A percentile compares a stretch with the other conserved stretches of the same genome.
Evolutionary conservation across 2,329 filamentous ascomycete species (phyloP).

Genomic region (Diaporthe ilicicola): DNA sequence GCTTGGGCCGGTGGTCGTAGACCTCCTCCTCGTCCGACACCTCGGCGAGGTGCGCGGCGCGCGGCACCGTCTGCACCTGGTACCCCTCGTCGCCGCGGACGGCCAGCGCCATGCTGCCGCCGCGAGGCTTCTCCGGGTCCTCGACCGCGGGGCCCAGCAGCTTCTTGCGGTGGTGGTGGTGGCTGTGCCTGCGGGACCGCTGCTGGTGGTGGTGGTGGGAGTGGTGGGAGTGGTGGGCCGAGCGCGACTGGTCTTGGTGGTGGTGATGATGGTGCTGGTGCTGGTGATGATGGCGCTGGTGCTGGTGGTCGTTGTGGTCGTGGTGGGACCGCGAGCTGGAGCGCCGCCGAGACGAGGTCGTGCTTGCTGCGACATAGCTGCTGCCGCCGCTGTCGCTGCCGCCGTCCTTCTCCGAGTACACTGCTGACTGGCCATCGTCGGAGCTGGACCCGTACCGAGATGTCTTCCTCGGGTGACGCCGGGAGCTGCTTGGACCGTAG

Average conservation of each 20-base stretch:
- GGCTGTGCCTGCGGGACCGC: conserved; percentile 2
- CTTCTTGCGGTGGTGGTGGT: conserved; percentile 1
- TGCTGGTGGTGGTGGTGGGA: background rate
- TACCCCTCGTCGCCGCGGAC: conserved; percentile 9
- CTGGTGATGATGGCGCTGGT: background rate
- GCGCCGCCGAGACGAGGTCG: conserved; percentile 1
- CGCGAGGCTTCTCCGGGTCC: background rate
- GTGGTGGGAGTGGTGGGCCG: conserved; percentile 6
- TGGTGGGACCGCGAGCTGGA: background rate
- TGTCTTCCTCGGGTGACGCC: conserved; percentile 19
- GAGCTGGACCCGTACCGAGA: background rate
- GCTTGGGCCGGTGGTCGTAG: conserved; percentile 26
- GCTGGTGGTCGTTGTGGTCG: background rate
- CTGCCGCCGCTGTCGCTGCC: conserved; percentile 26
- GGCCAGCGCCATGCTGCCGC: background rate
- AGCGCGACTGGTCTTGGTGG: background rate
- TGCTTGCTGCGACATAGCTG: conserved; percentile 9
- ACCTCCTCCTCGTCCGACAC: conserved; percentile 28
- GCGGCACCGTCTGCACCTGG: conserved; percentile 21
- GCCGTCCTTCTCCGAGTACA: background rate
- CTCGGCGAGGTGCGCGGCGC: background rate
- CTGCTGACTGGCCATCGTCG: background rate
- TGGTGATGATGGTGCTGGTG: background rate
- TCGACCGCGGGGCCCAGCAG: conserved; percentile 3
- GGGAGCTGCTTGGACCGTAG: background rate